These are phyloP conservation scores for Rhizopogon sp. DNA, from an alignment of 768 basidiomycete species.

Conservation along the genomic window DNA sequence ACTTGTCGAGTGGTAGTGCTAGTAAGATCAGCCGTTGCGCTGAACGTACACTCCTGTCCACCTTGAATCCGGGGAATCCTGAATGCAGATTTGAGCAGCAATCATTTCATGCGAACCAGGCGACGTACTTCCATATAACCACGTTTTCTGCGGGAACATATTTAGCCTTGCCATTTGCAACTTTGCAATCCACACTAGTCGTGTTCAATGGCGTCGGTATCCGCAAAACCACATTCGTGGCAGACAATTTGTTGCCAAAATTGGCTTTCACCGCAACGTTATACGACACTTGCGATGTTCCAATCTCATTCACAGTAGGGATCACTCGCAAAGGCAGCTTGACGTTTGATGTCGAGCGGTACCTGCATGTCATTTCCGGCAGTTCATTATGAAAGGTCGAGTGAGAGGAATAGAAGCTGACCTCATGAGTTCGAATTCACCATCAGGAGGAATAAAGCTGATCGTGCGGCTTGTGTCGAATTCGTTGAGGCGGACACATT, in stretches of 20 bases:
- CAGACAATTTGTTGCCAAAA: slow-evolving; percentile 89
- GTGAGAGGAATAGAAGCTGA: slow-evolving; percentile 27
- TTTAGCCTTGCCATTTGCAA: slow-evolving; percentile 90
- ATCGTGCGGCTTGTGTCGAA: slow-evolving; percentile 94
- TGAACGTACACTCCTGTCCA: slow-evolving; percentile 83
- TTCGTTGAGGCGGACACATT: slow-evolving; percentile 92
- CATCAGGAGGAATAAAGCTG: slow-evolving; percentile 96
- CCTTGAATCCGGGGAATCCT: slow-evolving; percentile 93
- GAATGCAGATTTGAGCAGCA: slow-evolving; percentile 3
- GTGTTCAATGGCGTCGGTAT: slow-evolving; percentile 98
- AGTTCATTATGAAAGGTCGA: background rate
- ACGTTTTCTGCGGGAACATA: slow-evolving; percentile 96
- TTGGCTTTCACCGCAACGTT: slow-evolving; percentile 82
- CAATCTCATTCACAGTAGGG: slow-evolving; percentile 89
- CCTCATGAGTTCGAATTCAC: slow-evolving; percentile 99
- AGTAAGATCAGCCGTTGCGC: slow-evolving; percentile 77
- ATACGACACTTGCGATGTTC: slow-evolving; percentile 89
- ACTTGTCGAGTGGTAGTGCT: slow-evolving; percentile 90
- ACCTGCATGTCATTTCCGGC: slow-evolving; percentile 42
- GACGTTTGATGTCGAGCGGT: slow-evolving; percentile 93
- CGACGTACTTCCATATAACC: slow-evolving; percentile 93
- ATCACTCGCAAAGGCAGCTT: slow-evolving; percentile 90
- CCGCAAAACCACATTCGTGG: slow-evolving; percentile 85
- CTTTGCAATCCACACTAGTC: slow-evolving; percentile 88
- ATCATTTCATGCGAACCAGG: background rate